phyloP scores from a whole-genome alignment of 352 stramenopile species.

The Phytophthora pistaciae region DNA sequence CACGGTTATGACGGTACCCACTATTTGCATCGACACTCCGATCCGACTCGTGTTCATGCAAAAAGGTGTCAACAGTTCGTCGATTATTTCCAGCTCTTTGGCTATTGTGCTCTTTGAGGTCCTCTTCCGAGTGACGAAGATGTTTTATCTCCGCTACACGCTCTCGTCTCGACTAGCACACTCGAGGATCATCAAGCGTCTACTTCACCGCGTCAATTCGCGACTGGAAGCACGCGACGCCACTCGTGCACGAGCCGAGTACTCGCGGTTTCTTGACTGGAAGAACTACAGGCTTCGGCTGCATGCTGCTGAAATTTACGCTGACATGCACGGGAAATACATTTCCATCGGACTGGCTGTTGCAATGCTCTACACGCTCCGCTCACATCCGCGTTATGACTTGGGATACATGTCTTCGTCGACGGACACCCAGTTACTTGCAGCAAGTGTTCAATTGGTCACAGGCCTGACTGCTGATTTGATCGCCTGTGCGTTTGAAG shows the following conservation, averaged over 20 bases:
- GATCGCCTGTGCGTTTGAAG: constrained; percentile 44
- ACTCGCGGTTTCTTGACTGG: constrained; percentile 50
- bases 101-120: constrained; percentile 38
- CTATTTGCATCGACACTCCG: constrained; percentile 41
- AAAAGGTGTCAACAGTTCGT: constrained; percentile 17
- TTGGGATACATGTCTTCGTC: constrained; percentile 8
- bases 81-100: constrained; percentile 29
- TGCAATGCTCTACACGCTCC: constrained; percentile 30
- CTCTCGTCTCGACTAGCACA: constrained; percentile 29
- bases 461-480: constrained; percentile 42
- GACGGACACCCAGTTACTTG: constrained; percentile 15
- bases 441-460: constrained; percentile 7
- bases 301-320: constrained; percentile 51
- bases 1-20: constrained; percentile 41
- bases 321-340: constrained; percentile 55
- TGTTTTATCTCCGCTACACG: constrained; percentile 31
- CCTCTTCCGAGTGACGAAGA: constrained; percentile 50
- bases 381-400: constrained; percentile 34
- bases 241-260: constrained; percentile 33
- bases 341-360: constrained; percentile 47
- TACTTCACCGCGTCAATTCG: constrained; percentile 46
- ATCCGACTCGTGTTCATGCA: constrained; percentile 50
- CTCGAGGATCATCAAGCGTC: constrained; percentile 38
- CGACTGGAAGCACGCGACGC: constrained; percentile 32
- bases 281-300: constrained; percentile 43